Base-by-base conservation (phyloP, 1,284 basidiomycete species). In the Bondarzewia mesenterica region DNA sequence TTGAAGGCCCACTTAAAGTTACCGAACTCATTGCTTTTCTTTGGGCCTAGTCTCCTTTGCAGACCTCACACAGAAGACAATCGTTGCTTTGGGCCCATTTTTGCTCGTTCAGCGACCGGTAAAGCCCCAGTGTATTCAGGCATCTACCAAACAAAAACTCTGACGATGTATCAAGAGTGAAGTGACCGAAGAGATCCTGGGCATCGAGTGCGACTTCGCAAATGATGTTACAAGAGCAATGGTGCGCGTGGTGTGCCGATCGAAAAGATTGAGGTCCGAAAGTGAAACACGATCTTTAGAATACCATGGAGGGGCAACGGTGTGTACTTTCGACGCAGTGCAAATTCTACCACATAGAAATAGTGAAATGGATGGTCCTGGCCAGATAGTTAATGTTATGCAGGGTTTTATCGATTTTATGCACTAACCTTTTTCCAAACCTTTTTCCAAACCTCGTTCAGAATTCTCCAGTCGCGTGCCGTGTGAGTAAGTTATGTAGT, bases 131-230 rank as follows among this genome's bases (percentile, higher is more conserved):
- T 4, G 81, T 83, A 52, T 80, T 69, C 37, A 85, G 59, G 54
- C 78, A 78, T 44, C 67, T 67, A 2, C 81, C 82, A 54, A 85
- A 85, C 37, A 85, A 67, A 58, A 85, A 86, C 48, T 85, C 82
- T 7, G 82, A 82, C 0, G 82, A 80, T 1, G 77, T 72, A 58
- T 85, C 85, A 36, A 88, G 71, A 0, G 82, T 78, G 59, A 88
- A 85, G 3, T 85, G 77, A 3, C 75, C 68, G 53, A 76, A 80
- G 6, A 89, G 69, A 57, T 87, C 85, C 58, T 88, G 76, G 1
- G 71, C 71, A 50, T 78, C 79, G 55, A 71, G 72, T 64, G 55
- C 2, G 61, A 52, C 8, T 63, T 50, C 10, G 68, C 60, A 32
- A 67, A 56, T 16, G 63, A 55, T 15, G 70, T 70, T n/a, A 83